These are phyloP conservation scores for Peribolospora kevripleyi DNA, from an alignment of 768 basidiomycete genomes.

Conservation along the genomic window DNA sequence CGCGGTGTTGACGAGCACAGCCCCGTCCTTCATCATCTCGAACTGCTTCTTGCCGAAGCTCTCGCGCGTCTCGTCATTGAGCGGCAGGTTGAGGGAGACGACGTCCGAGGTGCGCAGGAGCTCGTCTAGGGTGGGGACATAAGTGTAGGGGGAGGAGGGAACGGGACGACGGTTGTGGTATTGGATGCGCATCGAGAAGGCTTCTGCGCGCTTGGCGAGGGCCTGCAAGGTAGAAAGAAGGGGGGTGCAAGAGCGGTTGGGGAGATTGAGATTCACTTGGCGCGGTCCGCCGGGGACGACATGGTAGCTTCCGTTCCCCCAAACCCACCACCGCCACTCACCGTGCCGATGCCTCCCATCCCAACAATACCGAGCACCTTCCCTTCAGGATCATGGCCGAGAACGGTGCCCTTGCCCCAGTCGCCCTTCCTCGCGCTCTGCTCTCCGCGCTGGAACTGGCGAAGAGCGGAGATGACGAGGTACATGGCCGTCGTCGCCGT, in stretches of 20 bases:
- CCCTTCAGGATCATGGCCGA: conserved; percentile 15
- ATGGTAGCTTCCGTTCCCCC: no score
- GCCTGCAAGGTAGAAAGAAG: conserved; percentile 31
- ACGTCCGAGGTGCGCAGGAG: conserved; percentile 54
- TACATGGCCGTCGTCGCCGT: conserved; percentile 74
- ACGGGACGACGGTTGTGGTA: conserved; percentile 34
- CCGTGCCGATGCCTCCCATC: conserved; percentile 22
- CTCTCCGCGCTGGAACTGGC: conserved; percentile 45
- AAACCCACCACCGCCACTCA: conserved; percentile 1
- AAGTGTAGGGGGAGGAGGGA: conserved; percentile 17
- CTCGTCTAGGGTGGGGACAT: conserved; percentile 34
- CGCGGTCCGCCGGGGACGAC: no score
- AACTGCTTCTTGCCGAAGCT: conserved; percentile 9
- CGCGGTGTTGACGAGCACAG: conserved; percentile 14
- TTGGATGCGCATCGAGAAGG: conserved; percentile 71
- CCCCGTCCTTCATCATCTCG: conserved; percentile 8
- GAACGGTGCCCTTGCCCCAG: conserved; percentile 12
- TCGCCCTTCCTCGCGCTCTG: conserved; percentile 20
- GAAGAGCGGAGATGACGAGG: conserved; percentile 50
- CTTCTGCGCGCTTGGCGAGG: conserved; percentile 27
- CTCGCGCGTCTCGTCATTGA: conserved; percentile 33
- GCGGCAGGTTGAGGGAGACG: conserved; percentile 61
- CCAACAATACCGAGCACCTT: conserved; percentile 19
- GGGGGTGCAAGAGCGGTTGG: no score
- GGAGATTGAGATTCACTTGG: no score